Evolutionary conservation across 495 filamentous ascomycete genomes (phyloP), one percentile per base, ranked within the genome.

Genomic region (Astrothelium subdiscretum): DNA sequence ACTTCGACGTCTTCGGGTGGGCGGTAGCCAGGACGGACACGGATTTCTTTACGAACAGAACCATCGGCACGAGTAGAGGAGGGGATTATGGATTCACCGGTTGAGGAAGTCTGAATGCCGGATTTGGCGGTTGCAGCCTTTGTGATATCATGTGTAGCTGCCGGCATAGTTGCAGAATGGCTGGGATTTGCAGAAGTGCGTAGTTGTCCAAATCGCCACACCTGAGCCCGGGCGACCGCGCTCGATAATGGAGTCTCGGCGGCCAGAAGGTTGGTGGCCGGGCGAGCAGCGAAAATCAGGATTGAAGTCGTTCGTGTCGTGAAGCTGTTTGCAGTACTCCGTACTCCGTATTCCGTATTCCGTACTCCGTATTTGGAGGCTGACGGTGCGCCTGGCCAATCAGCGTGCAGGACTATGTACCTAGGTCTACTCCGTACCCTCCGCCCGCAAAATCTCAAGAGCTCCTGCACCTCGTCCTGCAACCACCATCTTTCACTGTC

Each of bases 1-100:
- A 96, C 77, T 70, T 97, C 90, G 62, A 97, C 88, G 74, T 99
- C 95, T 73, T 99, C 95, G 1, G 94, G 92, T 0, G 95, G 95
- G 35, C 83, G 83, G 74, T 97, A 99, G 54, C 95, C 95, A 13
- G 92, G 92, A 2, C 90, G 84, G 44, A 99, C 88, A 65, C 88
- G 88, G 60, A 96, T 97, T 69, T 96, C 95, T 68, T 88, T 91
- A 32, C 95, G 81, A 18, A 85, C 88, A 22, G 88, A 89, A 59
- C 95, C 95, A 67, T 99, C 95, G 6, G 95, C 75, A 52, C 95
- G 87, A 29, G 81, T 72, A 0, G 92, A 96, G 26, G 91, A 83
- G 32, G 95, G 95, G 61, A 99, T 97, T 63, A 87, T 84, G 38
- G 88, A 85, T 72, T 92, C 85, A 69, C 95, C 95, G 61, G 70